Evolutionary conservation across 129 eudicot species (phyloP).

Genomic region (Pseudognaphalium luteoalbum): DNA sequence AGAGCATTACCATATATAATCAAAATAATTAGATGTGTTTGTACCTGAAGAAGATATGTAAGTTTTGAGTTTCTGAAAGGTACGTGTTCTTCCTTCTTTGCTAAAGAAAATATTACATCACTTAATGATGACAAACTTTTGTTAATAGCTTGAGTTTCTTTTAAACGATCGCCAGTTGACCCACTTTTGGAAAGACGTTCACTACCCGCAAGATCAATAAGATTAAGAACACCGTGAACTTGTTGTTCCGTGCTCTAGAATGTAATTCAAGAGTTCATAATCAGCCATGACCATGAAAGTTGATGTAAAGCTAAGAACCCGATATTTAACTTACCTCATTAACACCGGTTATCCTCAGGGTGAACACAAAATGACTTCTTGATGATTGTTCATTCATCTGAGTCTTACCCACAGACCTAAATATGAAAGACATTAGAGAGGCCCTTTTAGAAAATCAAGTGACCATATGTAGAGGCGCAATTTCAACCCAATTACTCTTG

Average conservation of each 20-base stretch:
- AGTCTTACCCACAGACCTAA: constrained; percentile 97
- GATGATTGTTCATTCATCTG: constrained; percentile 99
- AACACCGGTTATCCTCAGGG: constrained; percentile 73
- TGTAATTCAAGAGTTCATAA: constrained; percentile 3
- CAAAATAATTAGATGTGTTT: neutral
- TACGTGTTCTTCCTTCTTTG: constrained; percentile 84
- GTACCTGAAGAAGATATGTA: constrained; percentile 98
- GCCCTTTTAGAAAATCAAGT: neutral
- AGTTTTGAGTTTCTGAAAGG: constrained; percentile 96
- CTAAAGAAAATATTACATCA: constrained; percentile 90
- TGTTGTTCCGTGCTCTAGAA: constrained; percentile 94
- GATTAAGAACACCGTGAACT: constrained; percentile 89
- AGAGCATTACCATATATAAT: neutral
- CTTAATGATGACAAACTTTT: constrained; percentile 89
- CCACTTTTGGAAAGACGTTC: constrained; percentile 99
- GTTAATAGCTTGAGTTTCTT: constrained; percentile 97
- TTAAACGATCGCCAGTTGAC: constrained; percentile 94
- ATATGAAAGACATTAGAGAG: constrained; percentile 2
- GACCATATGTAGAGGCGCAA: neutral
- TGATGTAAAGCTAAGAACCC: neutral
- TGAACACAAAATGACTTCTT: constrained; percentile 97
- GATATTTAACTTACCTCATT: constrained; percentile 55
- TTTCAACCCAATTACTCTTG: neutral
- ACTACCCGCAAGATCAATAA: constrained; percentile 98
- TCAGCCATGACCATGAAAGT: neutral